Percentiles rank a stretch among this genome's conserved stretches.
Conservation (phyloP, 2,329 filamentous ascomycete genomes). For the Penicillium sp. region DNA sequence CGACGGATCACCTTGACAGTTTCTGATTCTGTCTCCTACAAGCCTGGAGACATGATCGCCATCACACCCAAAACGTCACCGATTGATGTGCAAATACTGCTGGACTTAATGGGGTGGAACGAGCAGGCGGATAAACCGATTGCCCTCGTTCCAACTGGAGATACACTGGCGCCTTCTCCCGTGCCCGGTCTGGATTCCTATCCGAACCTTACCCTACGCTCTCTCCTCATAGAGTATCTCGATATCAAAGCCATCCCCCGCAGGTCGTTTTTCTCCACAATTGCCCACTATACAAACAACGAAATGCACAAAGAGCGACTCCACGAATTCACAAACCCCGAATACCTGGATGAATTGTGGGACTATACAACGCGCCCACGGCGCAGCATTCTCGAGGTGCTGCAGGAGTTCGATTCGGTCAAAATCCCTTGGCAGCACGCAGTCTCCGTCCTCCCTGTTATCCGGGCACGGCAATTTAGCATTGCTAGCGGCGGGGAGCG, state of each 20-base stretch:
- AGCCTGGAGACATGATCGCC: slow-evolving; percentile 72
- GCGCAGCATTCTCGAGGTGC: slow-evolving; percentile 83
- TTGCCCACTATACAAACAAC: slow-evolving; percentile 70
- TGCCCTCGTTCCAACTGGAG: slow-evolving; percentile 42
- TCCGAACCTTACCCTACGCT: slow-evolving; percentile 58
- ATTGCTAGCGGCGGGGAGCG: slow-evolving; percentile 68
- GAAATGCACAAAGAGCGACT: slow-evolving; percentile 72
- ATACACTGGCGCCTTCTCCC: slow-evolving; percentile 24
- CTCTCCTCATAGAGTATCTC: slow-evolving; percentile 72
- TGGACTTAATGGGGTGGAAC: slow-evolving; percentile 74
- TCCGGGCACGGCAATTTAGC: slow-evolving; percentile 89
- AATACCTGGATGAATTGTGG: slow-evolving; percentile 84
- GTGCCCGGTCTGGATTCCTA: slow-evolving; percentile 36
- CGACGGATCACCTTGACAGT: slow-evolving; percentile 64
- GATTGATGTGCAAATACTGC: slow-evolving; percentile 70
- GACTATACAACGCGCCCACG: slow-evolving; percentile 91
- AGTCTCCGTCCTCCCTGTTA: slow-evolving; percentile 68
- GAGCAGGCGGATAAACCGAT: slow-evolving; percentile 65
- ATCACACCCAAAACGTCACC: slow-evolving; percentile 86
- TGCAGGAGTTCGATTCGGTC: slow-evolving; percentile 83
- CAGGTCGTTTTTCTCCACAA: slow-evolving; percentile 73
- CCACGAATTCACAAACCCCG: slow-evolving; percentile 72
- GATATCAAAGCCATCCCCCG: slow-evolving; percentile 88
- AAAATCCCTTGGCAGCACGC: slow-evolving; percentile 71
- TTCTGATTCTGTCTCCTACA: slow-evolving; percentile 45